Evolutionary conservation across 257 asterid species (phyloP), one percentile per base, ranked within the genome.

Genomic region (Solanum lycopersicoides): DNA sequence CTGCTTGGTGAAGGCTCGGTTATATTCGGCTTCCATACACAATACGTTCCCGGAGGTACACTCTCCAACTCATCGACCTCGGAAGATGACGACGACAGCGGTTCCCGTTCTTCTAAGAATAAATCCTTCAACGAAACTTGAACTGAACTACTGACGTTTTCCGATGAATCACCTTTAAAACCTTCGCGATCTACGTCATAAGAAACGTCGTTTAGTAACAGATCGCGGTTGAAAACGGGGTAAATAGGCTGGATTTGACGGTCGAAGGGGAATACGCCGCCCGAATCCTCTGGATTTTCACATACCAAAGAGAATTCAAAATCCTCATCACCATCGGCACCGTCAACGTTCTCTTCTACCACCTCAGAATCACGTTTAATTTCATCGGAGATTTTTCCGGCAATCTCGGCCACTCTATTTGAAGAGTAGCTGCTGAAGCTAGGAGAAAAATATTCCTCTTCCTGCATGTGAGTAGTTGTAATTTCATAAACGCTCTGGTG

Each of bases 361-460:
- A 59, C n/a, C 30, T 7, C 9, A 45, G 42, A 47, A 60, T 77
- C 83, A 5, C 44, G 86, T 25, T 53, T 39, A 83, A 68, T 30
- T 87, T 88, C 90, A 87, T 45, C 92, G 71, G 94, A 86, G 86
- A 93, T 92, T 87, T 88, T 89, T 10, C 37, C 91, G 74, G 97
- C 98, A 91, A 89, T 94, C 30, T 93, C 96, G 1, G 93, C 93
- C 32, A 92, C 63, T 42, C 86, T 76, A 84, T 89, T 90, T 4
- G 94, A 84, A 0, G 98, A 94, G 76, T 95, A 95, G 90, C 94
- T 92, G 91, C 83, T 95, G 88, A 97, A 97, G 91, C 98, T 95
- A 0, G 96, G 99, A 88, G 96, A 92, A 3, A 87, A 4, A 84
- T 53, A 94, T 14, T 79, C 88, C 59, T 91, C 94, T 7, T 93